Evolutionary conservation across 2,329 filamentous ascomycete genomes (phyloP).

Genomic region (Aaosphaeria arxii): DNA sequence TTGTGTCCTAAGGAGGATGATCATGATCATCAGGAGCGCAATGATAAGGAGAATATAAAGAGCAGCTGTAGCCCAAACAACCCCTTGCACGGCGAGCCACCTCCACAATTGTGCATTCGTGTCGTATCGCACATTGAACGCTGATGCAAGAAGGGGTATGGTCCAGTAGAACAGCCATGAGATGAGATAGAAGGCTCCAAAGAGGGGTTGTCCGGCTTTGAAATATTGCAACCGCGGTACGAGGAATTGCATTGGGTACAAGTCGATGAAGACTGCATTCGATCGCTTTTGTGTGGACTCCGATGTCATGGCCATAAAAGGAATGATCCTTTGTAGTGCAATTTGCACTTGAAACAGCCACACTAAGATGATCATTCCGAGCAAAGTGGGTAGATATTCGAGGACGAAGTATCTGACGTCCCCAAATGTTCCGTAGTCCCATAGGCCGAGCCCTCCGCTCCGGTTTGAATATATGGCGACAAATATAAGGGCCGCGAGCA

Average conservation of each 20-base stretch:
- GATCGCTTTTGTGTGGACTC: constrained; percentile 58
- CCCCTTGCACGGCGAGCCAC: constrained; percentile 75
- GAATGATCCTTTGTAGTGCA: constrained; percentile 72
- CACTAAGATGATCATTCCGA: constrained; percentile 69
- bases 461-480: constrained; percentile 51
- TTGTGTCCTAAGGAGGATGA: constrained; percentile 62
- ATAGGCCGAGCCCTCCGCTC: constrained; percentile 59
- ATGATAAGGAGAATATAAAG: constrained; percentile 68
- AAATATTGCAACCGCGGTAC: constrained; percentile 69
- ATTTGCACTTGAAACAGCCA: constrained; percentile 74
- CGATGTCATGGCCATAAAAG: constrained; percentile 74
- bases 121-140: constrained; percentile 67
- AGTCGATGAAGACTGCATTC: constrained; percentile 61
- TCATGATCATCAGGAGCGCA: constrained; percentile 56
- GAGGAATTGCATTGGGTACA: constrained; percentile 62
- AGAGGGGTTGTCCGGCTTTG: constrained; percentile 62
- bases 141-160: constrained; percentile 74
- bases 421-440: constrained; percentile 66
- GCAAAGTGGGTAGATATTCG: constrained; percentile 75
- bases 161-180: constrained; percentile 79
- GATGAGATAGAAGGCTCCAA: constrained; percentile 64
- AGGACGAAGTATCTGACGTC: constrained; percentile 80
- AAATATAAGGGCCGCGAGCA: constrained; percentile 71
- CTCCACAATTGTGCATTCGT: constrained; percentile 61
- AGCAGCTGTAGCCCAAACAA: constrained; percentile 74